These are phyloP conservation scores for Lactarius evosmus DNA, from an alignment of 768 basidiomycete species.

Conservation along the genomic window DNA sequence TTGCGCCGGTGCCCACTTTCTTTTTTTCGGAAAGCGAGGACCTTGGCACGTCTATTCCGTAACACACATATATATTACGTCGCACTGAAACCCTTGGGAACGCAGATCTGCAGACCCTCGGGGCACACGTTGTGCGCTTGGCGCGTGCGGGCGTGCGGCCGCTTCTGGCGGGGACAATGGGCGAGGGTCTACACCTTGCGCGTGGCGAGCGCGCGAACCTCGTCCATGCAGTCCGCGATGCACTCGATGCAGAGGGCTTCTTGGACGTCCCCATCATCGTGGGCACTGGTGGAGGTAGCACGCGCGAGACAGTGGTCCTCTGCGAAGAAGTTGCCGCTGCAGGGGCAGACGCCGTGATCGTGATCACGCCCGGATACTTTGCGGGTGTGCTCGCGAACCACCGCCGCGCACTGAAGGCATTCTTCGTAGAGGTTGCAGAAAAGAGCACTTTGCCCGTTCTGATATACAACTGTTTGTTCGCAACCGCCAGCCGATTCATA, in stretches of 20 bases:
- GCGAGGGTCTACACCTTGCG: constrained; percentile 76
- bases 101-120: constrained; percentile 64
- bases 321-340: constrained; percentile 73
- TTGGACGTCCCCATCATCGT: constrained; percentile 63
- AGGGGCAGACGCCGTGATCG: constrained; percentile 85
- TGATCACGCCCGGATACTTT: constrained; percentile 85
- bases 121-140: constrained; percentile 59
- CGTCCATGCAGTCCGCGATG: constrained; percentile 63
- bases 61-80: background rate
- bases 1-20: constrained; percentile 84
- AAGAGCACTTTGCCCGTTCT: constrained; percentile 85
- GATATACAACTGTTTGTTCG: constrained; percentile 74
- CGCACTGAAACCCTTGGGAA: background rate
- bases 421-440: constrained; percentile 70
- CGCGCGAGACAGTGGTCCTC: constrained; percentile 75
- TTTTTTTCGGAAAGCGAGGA: constrained; percentile 75
- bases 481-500: background rate
- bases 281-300: constrained; percentile 82
- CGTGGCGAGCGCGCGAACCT: constrained; percentile 63
- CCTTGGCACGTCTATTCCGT: constrained; percentile 54
- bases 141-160: constrained; percentile 68
- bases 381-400: constrained; percentile 66
- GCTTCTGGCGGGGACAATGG: constrained; percentile 78
- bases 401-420: constrained; percentile 69
- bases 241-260: constrained; percentile 65